Conservation (phyloP, 2,329 filamentous ascomycete species). For the Xylaria digitata region DNA sequence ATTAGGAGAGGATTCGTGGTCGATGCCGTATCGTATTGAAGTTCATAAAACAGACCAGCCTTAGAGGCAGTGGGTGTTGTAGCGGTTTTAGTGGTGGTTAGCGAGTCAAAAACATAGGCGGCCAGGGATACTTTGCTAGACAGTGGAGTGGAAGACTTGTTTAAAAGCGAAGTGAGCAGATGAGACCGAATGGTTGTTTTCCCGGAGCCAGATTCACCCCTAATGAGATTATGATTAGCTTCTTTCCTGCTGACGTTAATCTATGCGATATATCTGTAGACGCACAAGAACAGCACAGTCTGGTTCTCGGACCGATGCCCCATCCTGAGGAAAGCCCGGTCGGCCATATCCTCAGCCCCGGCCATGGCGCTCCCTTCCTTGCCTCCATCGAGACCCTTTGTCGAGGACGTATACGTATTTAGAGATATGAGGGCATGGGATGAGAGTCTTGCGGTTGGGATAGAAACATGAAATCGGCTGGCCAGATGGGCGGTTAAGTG, state of each 20-base stretch:
- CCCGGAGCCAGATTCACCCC: conserved; percentile 93
- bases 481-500: conserved; percentile 85
- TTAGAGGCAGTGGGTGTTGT: conserved; percentile 97
- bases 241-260: background rate
- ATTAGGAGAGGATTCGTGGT: conserved; percentile 87
- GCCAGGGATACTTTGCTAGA: conserved; percentile 94
- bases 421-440: conserved; percentile 91
- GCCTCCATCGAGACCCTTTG: conserved; percentile 87
- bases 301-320: conserved; percentile 94
- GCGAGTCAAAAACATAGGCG: conserved; percentile 92
- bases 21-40: conserved; percentile 94
- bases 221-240: conserved; percentile 54
- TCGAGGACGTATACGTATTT: conserved; percentile 93
- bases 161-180: conserved; percentile 84
- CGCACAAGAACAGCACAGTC: conserved; percentile 90
- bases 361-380: conserved; percentile 93
- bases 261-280: conserved; percentile 44
- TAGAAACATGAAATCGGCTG: conserved; percentile 89
- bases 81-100: conserved; percentile 96
- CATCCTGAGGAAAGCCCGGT: conserved; percentile 84
- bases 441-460: conserved; percentile 88
- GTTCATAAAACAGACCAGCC: conserved; percentile 92
- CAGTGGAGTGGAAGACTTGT: conserved; percentile 90
- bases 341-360: conserved; percentile 91
- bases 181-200: conserved; percentile 96